phyloP scores from a whole-genome alignment of 1,139 yeast genomes.

The Pichia sp. region DNA sequence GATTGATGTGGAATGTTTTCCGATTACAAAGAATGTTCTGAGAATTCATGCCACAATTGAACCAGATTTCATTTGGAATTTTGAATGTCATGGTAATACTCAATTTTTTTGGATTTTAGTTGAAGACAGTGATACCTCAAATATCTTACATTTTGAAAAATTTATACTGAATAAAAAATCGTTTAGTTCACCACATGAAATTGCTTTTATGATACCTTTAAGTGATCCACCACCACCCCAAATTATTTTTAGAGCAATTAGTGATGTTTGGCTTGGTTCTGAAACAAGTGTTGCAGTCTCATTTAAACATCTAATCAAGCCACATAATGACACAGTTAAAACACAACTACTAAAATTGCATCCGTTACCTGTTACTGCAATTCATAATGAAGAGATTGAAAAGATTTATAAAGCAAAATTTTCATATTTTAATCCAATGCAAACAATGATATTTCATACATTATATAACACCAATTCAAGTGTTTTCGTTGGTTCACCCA shows the following conservation, averaged over 20 bases:
- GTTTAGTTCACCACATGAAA: conserved; percentile 49
- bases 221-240: conserved; percentile 87
- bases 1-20: conserved; percentile 79
- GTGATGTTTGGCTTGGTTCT: conserved; percentile 88
- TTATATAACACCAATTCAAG: conserved; percentile 72
- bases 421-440: conserved; percentile 95
- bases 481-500: conserved; percentile 94
- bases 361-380: conserved; percentile 79
- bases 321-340: conserved; percentile 78
- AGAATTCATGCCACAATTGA: conserved; percentile 64
- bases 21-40: conserved; percentile 82
- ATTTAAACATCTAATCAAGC: conserved; percentile 83
- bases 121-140: conserved; percentile 73
- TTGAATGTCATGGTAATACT: conserved; percentile 69
- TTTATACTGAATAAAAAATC: conserved; percentile 60
- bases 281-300: conserved; percentile 75
- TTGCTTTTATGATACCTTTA: conserved; percentile 90
- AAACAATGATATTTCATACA: conserved; percentile 92
- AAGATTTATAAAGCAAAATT: conserved; percentile 60
- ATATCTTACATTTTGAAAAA: conserved; percentile 76
- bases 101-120: conserved; percentile 91
- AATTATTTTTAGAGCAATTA: conserved; percentile 66
- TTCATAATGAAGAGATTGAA: conserved; percentile 65
- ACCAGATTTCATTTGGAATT: conserved; percentile 85
- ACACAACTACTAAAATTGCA: conserved; percentile 75